phyloP scores from a whole-genome alignment of 345 rosid species.

The Geranium rotundifolium region DNA sequence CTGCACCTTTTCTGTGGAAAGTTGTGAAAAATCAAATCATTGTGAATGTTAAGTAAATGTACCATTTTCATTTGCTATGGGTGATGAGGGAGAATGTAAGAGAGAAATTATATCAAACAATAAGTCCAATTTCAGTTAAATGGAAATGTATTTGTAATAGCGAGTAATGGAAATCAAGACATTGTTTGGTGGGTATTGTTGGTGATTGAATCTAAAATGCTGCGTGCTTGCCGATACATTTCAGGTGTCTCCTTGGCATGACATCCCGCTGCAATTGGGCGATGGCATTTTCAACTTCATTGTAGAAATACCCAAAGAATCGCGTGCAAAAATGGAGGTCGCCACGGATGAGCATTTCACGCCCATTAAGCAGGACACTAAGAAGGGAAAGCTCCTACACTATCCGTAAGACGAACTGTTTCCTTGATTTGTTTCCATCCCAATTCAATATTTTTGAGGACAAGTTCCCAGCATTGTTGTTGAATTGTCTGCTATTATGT shows the following conservation, averaged over 20 bases:
- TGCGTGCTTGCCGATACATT: background rate
- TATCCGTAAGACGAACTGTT: constrained; percentile 45
- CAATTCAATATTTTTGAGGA: background rate
- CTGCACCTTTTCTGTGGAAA: too few species aligned
- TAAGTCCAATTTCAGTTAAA: too few species aligned
- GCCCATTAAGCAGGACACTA: constrained; percentile 85
- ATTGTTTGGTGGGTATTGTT: background rate
- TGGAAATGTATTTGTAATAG: background rate
- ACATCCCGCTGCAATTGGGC: constrained; percentile 69
- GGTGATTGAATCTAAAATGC: background rate
- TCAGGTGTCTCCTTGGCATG: constrained; percentile 98
- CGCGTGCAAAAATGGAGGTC: constrained; percentile 96
- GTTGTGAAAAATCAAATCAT: too few species aligned
- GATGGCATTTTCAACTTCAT: constrained; percentile 71
- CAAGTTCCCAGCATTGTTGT: background rate
- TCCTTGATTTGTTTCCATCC: background rate
- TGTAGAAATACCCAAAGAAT: constrained; percentile 86
- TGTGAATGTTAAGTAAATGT: too few species aligned
- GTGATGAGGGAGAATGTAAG: too few species aligned
- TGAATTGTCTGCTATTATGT: background rate
- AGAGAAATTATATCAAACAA: too few species aligned
- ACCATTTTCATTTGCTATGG: too few species aligned
- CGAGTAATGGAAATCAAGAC: background rate
- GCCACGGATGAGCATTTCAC: constrained; percentile 86
- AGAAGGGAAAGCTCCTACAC: constrained; percentile 61